Evolutionary conservation across 805 yeast genomes (phyloP).

Genomic region (Kluyveromyces starmeri): DNA sequence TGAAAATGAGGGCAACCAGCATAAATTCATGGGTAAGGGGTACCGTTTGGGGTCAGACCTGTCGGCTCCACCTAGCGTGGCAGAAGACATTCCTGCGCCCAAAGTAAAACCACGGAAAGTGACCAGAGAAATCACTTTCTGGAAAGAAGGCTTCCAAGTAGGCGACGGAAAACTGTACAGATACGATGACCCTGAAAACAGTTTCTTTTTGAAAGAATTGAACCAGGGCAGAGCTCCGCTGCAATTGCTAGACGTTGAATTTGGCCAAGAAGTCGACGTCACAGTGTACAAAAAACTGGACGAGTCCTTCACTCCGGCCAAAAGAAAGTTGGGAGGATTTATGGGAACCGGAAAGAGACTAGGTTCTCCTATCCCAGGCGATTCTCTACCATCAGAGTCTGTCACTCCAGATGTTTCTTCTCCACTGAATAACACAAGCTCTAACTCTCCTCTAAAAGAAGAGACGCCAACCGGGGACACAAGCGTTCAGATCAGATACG

Average conservation of each 20-base stretch:
- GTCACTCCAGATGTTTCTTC: constrained; percentile 10
- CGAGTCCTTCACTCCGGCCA: constrained; percentile 71
- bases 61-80: constrained; percentile 26
- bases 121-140: constrained; percentile 76
- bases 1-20: constrained; percentile 30
- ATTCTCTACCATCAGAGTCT: constrained; percentile 26
- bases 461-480: constrained; percentile 51
- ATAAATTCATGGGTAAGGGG: constrained; percentile 34
- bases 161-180: constrained; percentile 83
- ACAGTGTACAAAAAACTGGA: constrained; percentile 72
- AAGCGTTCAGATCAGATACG: constrained; percentile 71
- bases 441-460: constrained; percentile 18
- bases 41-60: constrained; percentile 33
- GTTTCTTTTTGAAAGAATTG: constrained; percentile 65
- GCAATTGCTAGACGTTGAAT: constrained; percentile 67
- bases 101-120: constrained; percentile 40
- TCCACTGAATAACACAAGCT: constrained; percentile 11
- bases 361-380: constrained; percentile 86
- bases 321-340: constrained; percentile 55
- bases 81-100: constrained; percentile 22
- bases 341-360: constrained; percentile 74
- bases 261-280: constrained; percentile 91
- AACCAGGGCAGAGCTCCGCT: constrained; percentile 89
- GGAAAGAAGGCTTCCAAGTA: constrained; percentile 94
- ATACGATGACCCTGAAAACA: constrained; percentile 90